These are phyloP conservation scores for Triticum timopheevii DNA, from an alignment of 176 grass and related monocot species.

Conservation along the genomic window DNA sequence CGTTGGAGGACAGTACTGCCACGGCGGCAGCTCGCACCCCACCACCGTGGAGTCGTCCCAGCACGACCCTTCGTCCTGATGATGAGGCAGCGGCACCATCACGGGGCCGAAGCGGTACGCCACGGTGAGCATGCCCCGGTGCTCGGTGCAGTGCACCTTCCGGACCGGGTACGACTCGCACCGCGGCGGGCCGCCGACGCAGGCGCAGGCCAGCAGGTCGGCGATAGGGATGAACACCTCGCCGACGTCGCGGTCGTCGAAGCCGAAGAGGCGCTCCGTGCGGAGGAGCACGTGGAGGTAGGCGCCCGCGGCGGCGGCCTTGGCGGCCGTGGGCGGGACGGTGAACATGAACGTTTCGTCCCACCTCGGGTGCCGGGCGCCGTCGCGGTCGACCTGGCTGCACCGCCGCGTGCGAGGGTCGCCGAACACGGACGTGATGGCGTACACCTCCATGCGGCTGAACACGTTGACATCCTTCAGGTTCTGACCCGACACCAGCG, in stretches of 20 bases:
- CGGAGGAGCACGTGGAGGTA: slow-evolving; percentile 50
- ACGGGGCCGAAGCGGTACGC: slow-evolving; percentile 39
- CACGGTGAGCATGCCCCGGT: slow-evolving; percentile 35
- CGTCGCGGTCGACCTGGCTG: slow-evolving; percentile 32
- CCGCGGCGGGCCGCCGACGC: not conserved
- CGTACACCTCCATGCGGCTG: slow-evolving; percentile 55
- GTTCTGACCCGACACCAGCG: slow-evolving; percentile 44
- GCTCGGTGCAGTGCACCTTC: slow-evolving; percentile 27
- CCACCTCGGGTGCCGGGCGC: slow-evolving; percentile 47
- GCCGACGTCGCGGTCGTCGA: slow-evolving; percentile 47
- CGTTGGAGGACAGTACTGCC: not conserved
- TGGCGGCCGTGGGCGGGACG: slow-evolving; percentile 28
- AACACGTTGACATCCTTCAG: slow-evolving; percentile 51
- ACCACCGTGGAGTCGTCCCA: too few species aligned
- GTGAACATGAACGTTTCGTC: slow-evolving; percentile 34
- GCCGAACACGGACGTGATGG: slow-evolving; percentile 29
- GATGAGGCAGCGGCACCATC: not conserved
- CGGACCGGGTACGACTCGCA: slow-evolving; percentile 39
- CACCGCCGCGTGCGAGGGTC: slow-evolving; percentile 18
- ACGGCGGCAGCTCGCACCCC: not conserved
- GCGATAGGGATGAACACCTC: slow-evolving; percentile 26
- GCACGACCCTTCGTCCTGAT: not conserved
- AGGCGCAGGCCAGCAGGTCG: slow-evolving; percentile 23
- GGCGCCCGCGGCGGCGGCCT: not conserved
- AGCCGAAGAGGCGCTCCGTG: slow-evolving; percentile 28